Evolutionary conservation across 2,329 filamentous ascomycete genomes (phyloP), one percentile per base, ranked within the genome.

Genomic region (Monilinia laxa): DNA sequence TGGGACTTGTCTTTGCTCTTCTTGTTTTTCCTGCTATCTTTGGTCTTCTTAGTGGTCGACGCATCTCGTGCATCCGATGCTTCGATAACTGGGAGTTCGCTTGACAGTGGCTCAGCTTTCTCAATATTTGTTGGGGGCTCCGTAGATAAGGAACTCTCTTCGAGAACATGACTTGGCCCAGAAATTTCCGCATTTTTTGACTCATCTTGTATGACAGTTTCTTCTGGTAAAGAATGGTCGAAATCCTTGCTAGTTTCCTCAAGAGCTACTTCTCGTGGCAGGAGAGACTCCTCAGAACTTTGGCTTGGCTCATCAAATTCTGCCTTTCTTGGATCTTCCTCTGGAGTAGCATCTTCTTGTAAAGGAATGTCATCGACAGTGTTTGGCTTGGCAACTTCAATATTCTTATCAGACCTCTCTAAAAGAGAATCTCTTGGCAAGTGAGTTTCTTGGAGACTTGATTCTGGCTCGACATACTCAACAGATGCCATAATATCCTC

Each of bases 401-500:
- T 7, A 38, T 31, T 23, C 9, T 51, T 60, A 20, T 60, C 28
- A 5, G 45, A 3, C 11, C 23, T 10, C 9, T 38, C 28, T 23
- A 12, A 23, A 51, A 38, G 20, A 7, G 58, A 4, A 3, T 51
- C 58, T 51, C 16, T 18, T 51, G 45, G 11, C 7, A 18, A 51
- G 3, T 12, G 3, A 59, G 42, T 14, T 9, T 60, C 28, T 38
- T 51, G 12, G 38, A 60, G 7, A 18, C 20, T 38, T 51, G 20
- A 5, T 38, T 31, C 16, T 25, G 45, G 28, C n/a, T 60, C 45
- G 2, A 60, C 12, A 25, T 49, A 51, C n/a, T 38, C 42, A 18
- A 60, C 45, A 25, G 42, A 51, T 23, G 28, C 20, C 45, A 60
- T 51, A 25, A 60, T 51, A 51, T 51, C 45, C 10, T 51, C 28